These are phyloP conservation scores for Ceratobasidium sp. DNA, from an alignment of 1,284 basidiomycete genomes.

Conservation along the genomic window DNA sequence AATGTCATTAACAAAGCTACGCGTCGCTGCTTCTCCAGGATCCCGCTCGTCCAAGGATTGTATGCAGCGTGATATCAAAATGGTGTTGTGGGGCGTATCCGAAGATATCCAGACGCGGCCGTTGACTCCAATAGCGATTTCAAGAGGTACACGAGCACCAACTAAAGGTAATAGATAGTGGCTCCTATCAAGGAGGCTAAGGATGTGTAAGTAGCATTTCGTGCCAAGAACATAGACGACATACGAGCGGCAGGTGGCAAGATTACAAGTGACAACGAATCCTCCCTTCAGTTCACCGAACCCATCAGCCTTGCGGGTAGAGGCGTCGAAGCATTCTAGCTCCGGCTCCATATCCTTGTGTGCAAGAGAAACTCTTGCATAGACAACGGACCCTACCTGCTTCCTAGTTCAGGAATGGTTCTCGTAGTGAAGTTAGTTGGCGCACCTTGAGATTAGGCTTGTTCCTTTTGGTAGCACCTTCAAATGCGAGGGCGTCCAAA, in stretches of 20 bases:
- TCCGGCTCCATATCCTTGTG: constrained; percentile 92
- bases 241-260: constrained; percentile 81
- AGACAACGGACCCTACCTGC: constrained; percentile 82
- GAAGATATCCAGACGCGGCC: constrained; percentile 83
- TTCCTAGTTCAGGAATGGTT: not conserved
- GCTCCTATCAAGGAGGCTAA: constrained; percentile 74
- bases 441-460: constrained; percentile 82
- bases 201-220: constrained; percentile 7
- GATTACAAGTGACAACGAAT: constrained; percentile 76
- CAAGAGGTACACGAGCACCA: constrained; percentile 77
- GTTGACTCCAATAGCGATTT: constrained; percentile 82
- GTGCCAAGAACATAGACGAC: constrained; percentile 50
- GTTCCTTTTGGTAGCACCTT: constrained; percentile 85
- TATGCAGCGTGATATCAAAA: constrained; percentile 74
- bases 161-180: constrained; percentile 79
- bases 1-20: constrained; percentile 41
- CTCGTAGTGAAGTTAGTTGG: not conserved
- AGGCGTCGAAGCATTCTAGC: constrained; percentile 86
- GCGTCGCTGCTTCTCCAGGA: constrained; percentile 37
- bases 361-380: constrained; percentile 84
- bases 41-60: constrained; percentile 65
- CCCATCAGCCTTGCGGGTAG: constrained; percentile 82
- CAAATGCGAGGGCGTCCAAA: constrained; percentile 83
- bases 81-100: constrained; percentile 72
- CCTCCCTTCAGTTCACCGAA: constrained; percentile 86